phyloP scores from a whole-genome alignment of 2,329 filamentous ascomycete genomes.

The Fusarium humuli region DNA sequence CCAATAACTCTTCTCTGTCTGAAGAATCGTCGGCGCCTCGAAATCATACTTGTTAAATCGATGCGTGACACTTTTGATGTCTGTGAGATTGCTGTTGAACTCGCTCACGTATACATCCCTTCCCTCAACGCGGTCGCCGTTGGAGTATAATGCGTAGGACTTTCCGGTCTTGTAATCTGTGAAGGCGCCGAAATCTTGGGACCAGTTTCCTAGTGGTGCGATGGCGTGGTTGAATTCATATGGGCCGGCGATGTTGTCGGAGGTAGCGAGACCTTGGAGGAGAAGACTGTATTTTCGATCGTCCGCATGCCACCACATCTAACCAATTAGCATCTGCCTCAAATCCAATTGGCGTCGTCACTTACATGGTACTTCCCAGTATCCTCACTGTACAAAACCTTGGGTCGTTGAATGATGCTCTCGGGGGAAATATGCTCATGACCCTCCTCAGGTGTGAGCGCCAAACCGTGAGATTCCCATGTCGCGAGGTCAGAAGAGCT shows the following conservation, averaged over 20 bases:
- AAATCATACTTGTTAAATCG: slow-evolving; percentile 70
- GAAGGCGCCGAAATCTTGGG: slow-evolving; percentile 71
- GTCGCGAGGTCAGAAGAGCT: slow-evolving; percentile 71
- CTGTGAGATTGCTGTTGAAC: slow-evolving; percentile 64
- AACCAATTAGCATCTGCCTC: slow-evolving; percentile 27
- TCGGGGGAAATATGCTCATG: slow-evolving; percentile 66
- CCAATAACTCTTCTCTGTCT: slow-evolving; percentile 70
- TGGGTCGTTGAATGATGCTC: slow-evolving; percentile 71
- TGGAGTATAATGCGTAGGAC: slow-evolving; percentile 69
- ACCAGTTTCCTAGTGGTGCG: slow-evolving; percentile 70
- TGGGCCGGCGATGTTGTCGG: slow-evolving; percentile 64
- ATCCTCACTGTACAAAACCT: slow-evolving; percentile 68
- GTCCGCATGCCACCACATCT: slow-evolving; percentile 73
- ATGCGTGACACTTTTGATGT: slow-evolving; percentile 63
- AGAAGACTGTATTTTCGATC: slow-evolving; percentile 67
- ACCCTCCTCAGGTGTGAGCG: slow-evolving; percentile 64
- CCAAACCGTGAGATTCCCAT: slow-evolving; percentile 68
- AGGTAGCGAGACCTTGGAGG: slow-evolving; percentile 66
- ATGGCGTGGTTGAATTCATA: slow-evolving; percentile 66
- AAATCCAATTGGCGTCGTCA: too few relatives aligned
- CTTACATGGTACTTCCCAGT: slow-evolving; percentile 66
- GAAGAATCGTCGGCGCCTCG: slow-evolving; percentile 69
- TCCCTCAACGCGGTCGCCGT: slow-evolving; percentile 65
- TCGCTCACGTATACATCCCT: slow-evolving; percentile 68
- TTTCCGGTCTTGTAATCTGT: slow-evolving; percentile 68